phyloP scores from a whole-genome alignment of 1,284 basidiomycete species.

The Cryptococcus deneoformans region DNA sequence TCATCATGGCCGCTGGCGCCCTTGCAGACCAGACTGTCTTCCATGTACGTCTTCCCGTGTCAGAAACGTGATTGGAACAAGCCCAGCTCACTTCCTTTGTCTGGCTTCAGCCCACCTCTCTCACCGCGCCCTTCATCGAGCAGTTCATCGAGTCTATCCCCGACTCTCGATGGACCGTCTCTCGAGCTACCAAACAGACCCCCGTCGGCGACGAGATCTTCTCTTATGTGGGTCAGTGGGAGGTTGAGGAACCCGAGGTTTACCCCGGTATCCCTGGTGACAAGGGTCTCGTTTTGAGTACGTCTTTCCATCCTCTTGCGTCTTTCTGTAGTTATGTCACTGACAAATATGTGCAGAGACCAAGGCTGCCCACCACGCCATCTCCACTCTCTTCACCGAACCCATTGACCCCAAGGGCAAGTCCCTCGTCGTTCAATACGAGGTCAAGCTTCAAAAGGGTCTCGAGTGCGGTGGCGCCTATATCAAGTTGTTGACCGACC shows the following conservation, averaged over 20 bases:
- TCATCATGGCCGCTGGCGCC: constrained; percentile 36
- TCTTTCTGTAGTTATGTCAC: not conserved
- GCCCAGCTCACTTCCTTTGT: not conserved
- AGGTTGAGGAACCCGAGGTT: constrained; percentile 84
- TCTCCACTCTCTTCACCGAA: constrained; percentile 83
- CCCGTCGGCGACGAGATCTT: constrained; percentile 89
- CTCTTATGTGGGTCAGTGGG: constrained; percentile 97
- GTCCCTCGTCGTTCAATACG: constrained; percentile 96
- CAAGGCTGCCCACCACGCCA: constrained; percentile 69
- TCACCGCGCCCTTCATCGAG: constrained; percentile 94
- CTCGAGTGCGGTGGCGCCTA: constrained; percentile 99
- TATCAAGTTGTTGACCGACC: constrained; percentile 79
- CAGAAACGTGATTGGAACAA: not conserved
- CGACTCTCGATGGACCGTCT: constrained; percentile 87
- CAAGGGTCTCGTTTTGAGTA: constrained; percentile 80
- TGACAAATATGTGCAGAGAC: constrained; percentile 35
- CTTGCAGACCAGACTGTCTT: constrained; percentile 37
- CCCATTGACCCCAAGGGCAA: constrained; percentile 73
- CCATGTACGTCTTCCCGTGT: constrained; percentile 24
- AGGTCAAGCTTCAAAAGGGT: constrained; percentile 98
- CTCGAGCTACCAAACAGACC: constrained; percentile 96
- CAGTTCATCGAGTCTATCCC: constrained; percentile 81
- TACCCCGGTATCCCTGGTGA: constrained; percentile 68
- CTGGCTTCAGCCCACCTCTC: constrained; percentile 62
- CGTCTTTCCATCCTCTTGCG: constrained; percentile 14